These are phyloP conservation scores for Verbena officinalis DNA, from an alignment of 257 asterid species.

Conservation along the genomic window DNA sequence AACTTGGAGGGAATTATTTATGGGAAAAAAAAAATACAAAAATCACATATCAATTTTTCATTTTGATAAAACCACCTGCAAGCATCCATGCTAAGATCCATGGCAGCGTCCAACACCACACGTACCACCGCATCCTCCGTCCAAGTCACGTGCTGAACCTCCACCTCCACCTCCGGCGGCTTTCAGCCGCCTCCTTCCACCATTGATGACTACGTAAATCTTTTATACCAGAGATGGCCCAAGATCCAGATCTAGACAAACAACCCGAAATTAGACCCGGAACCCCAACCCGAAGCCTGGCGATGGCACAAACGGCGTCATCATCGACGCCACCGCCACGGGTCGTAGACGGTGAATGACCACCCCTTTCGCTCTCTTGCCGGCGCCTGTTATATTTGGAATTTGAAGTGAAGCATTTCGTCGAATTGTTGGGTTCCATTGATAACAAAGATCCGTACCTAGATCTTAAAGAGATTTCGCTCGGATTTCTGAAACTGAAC, in stretches of 20 bases:
- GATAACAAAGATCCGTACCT: conserved; percentile 86
- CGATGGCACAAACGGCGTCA: conserved; percentile 94
- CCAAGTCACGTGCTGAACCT: conserved; percentile 91
- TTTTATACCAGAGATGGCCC: conserved; percentile 79
- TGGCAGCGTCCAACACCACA: conserved; percentile 93
- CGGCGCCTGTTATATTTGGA: conserved; percentile 32
- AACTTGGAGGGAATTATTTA: too few relatives aligned
- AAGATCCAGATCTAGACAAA: conserved; percentile 70
- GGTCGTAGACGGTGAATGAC: conserved; percentile 97
- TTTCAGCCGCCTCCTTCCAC: conserved; percentile 63
- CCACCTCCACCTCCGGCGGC: conserved; percentile 95
- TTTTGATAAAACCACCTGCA: conserved; percentile 70
- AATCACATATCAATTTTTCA: too few relatives aligned
- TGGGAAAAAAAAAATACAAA: too few relatives aligned
- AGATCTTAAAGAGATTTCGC: conserved; percentile 73
- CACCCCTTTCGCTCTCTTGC: conserved; percentile 86
- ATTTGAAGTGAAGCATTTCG: conserved; percentile 56
- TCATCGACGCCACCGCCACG: conserved; percentile 95
- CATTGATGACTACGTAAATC: conserved; percentile 92
- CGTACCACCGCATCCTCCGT: conserved; percentile 96
- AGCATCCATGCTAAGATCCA: conserved; percentile 96
- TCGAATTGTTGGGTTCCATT: conserved; percentile 65
- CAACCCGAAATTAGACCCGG: conserved; percentile 63
- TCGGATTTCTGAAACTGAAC: conserved; percentile 69
- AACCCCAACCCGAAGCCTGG: conserved; percentile 68